These are phyloP conservation scores for Kalanchoe fedtschenkoi DNA, from an alignment of 164 flowering plant genomes.

Conservation along the genomic window DNA sequence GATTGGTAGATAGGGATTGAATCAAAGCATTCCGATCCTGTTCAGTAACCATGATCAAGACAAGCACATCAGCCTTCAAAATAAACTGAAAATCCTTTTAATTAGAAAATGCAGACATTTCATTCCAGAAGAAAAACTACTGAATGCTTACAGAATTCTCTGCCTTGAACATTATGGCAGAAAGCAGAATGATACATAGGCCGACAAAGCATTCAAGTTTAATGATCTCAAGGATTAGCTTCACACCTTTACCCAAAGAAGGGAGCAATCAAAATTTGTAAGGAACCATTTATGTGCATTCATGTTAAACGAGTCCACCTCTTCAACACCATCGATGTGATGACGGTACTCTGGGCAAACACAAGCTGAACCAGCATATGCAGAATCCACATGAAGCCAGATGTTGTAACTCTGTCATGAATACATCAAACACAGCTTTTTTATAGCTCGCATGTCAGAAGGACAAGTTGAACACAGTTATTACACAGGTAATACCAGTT, in stretches of 20 bases:
- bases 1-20: conserved; percentile 79
- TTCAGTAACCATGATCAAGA: conserved; percentile 10
- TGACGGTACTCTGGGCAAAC: conserved; percentile 85
- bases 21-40: conserved; percentile 77
- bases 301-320: conserved; percentile 87
- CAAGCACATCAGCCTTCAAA: conserved; percentile 1
- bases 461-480: not conserved
- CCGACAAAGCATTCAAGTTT: not conserved
- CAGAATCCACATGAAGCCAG: conserved; percentile 94
- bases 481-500: not conserved
- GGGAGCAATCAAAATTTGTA: conserved; percentile 87
- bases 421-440: too few relatives aligned
- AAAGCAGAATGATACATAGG: not conserved
- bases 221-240: not conserved
- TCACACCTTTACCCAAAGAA: conserved; percentile 81
- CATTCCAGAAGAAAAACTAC: too few relatives aligned
- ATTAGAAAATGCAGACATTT: not conserved
- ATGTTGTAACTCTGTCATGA: conserved; percentile 43
- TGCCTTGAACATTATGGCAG: not conserved
- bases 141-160: not conserved
- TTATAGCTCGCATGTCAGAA: not conserved
- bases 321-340: conserved; percentile 75
- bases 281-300: conserved; percentile 96
- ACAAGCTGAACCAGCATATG: conserved; percentile 98
- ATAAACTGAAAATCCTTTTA: not conserved